Evolutionary conservation across 768 basidiomycete species (phyloP).

Genomic region (Macrolepiota fuliginosa): DNA sequence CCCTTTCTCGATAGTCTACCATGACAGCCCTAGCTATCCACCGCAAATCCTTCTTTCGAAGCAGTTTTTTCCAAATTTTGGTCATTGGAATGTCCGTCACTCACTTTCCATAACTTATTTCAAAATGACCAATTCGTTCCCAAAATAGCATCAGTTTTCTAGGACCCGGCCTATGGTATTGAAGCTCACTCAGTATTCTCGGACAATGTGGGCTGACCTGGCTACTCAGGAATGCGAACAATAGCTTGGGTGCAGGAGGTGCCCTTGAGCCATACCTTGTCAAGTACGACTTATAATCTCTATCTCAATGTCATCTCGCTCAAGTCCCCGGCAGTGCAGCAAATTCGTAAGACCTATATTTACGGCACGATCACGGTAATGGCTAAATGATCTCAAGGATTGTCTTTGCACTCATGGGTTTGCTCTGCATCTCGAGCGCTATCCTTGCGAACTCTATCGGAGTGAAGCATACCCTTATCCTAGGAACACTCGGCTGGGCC

Average conservation of each 20-base stretch:
- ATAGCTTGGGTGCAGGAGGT: not conserved
- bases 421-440: not conserved
- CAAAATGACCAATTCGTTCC: not conserved
- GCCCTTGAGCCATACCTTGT: not conserved
- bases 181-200: not conserved
- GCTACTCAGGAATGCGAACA: not conserved
- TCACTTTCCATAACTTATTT: not conserved
- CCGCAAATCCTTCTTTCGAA: not conserved
- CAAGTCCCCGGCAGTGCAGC: not conserved
- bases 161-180: not conserved
- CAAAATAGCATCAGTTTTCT: not conserved
- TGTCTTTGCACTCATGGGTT: not conserved
- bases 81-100: not conserved
- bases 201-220: not conserved
- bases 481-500: not conserved
- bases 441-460: not conserved
- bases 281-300: not conserved
- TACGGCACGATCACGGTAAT: not conserved
- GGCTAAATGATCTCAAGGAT: not conserved
- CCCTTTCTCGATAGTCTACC: not conserved
- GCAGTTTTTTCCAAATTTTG: not conserved
- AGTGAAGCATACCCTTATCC: not conserved
- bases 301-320: not conserved
- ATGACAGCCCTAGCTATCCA: not conserved
- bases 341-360: not conserved